Evolutionary conservation across 108 stramenopile species (phyloP), one percentile per base, ranked within the genome.

Genomic region (Fragilariopsis cylindrus): DNA sequence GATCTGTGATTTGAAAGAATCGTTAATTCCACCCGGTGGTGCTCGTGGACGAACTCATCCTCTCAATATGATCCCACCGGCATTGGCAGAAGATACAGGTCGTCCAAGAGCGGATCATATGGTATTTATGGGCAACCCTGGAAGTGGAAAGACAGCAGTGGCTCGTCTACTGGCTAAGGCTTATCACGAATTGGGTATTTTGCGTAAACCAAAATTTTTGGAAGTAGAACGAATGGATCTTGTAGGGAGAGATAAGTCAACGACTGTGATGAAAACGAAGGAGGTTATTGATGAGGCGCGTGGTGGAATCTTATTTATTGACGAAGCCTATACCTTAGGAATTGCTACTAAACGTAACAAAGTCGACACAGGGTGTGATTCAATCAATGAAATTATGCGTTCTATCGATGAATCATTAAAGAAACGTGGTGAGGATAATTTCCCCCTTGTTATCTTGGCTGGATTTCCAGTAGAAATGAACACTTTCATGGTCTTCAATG

Each of bases 61-160:
- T 52, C 79, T 73, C 45, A 76, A 65, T 64, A 76, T 80, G 80
- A 74, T 77, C 65, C 77, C 78, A 75, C 87, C 84, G 55, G 85
- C 74, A 9, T 65, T 92, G 16, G 83, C 87, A 13, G 87, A 88
- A 65, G 83, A 83, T 30, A 77, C 75, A 6, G 87, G 88, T 12
- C 84, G 92, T 39, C 92, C 90, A 4, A 76, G 76, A 18, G 89
- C 90, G 4, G 78, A 84, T 48, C 92, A 92, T 87, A 92, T 90
- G 88, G 91, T 97, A 46, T 97, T 98, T 84, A 77, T 93, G 42
- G 98, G 98, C 45, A 96, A 96, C 72, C 97, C 98, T 1, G 98
- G 98, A 71, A 92, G 93, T 13, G 98, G 98, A 44, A 98, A 98
- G 81, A 97, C 98, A 4, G 96, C 97, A 7, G 96, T 98, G 11